These are phyloP conservation scores for Scedosporium aurantiacum DNA, from an alignment of 2,329 filamentous ascomycete genomes.

Conservation along the genomic window DNA sequence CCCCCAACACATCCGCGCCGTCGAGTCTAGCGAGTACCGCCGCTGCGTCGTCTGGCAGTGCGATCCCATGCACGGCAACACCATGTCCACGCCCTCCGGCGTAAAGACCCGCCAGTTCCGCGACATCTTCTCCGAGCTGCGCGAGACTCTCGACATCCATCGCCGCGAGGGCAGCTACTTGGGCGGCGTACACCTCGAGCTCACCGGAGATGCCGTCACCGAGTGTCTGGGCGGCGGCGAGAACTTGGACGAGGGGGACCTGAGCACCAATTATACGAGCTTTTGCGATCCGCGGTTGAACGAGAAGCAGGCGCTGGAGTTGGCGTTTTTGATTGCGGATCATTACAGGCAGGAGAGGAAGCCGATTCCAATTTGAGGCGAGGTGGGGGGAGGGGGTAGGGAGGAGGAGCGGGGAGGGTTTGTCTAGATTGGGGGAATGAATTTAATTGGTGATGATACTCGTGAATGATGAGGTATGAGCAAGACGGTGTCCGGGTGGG, in stretches of 20 bases:
- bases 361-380: slow-evolving; percentile 4
- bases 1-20: slow-evolving; percentile 76
- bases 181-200: slow-evolving; percentile 86
- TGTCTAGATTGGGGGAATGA: too few relatives aligned
- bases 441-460: too few relatives aligned
- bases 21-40: slow-evolving; percentile 63
- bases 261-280: slow-evolving; percentile 84
- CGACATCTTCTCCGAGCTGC: slow-evolving; percentile 80
- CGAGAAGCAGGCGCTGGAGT: slow-evolving; percentile 92
- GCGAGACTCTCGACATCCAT: slow-evolving; percentile 75
- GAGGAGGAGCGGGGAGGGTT: neutral
- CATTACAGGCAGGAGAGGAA: slow-evolving; percentile 44
- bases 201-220: slow-evolving; percentile 92
- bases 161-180: slow-evolving; percentile 74
- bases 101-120: slow-evolving; percentile 90
- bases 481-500: too few relatives aligned
- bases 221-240: slow-evolving; percentile 90
- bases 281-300: slow-evolving; percentile 94
- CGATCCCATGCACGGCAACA: slow-evolving; percentile 95
- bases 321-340: slow-evolving; percentile 87
- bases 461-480: too few relatives aligned
- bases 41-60: slow-evolving; percentile 84
- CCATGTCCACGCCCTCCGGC: slow-evolving; percentile 55
- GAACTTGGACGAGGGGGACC: slow-evolving; percentile 74
- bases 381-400: too few relatives aligned